A percentile compares a stretch with the other conserved stretches of the same genome.
phyloP scores from a whole-genome alignment of 129 eudicot species.

The Flaveria robusta region DNA sequence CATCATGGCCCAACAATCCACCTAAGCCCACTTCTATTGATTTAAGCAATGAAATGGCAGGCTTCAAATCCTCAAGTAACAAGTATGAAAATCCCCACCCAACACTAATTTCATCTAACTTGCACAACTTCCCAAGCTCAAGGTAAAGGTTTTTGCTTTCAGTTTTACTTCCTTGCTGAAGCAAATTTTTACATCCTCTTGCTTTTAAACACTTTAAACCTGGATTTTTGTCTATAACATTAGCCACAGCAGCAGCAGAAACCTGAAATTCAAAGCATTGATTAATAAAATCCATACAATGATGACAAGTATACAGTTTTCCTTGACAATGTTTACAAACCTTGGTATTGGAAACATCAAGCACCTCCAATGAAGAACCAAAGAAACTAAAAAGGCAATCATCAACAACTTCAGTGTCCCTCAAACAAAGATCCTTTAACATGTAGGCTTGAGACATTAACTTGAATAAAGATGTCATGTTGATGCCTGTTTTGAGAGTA shows the following conservation, averaged over 20 bases:
- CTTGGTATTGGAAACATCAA: slow-evolving; percentile 81
- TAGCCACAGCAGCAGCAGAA: slow-evolving; percentile 54
- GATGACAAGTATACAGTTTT: not conserved
- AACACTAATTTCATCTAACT: slow-evolving; percentile 60
- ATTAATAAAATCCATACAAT: slow-evolving; percentile 12
- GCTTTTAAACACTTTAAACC: slow-evolving; percentile 54
- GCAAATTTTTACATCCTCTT: slow-evolving; percentile 66
- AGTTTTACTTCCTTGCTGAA: slow-evolving; percentile 26
- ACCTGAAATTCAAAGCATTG: slow-evolving; percentile 45
- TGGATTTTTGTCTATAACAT: slow-evolving; percentile 52
- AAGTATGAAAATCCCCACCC: slow-evolving; percentile 88
- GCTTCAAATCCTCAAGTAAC: slow-evolving; percentile 48
- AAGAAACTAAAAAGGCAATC: slow-evolving; percentile 52
- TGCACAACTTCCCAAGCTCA: slow-evolving; percentile 54
- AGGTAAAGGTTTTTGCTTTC: slow-evolving; percentile 37
- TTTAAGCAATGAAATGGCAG: slow-evolving; percentile 52
- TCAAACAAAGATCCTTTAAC: slow-evolving; percentile 73
- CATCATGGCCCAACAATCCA: slow-evolving; percentile 66
- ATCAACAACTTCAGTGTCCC: slow-evolving; percentile 63
- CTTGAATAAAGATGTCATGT: slow-evolving; percentile 45
- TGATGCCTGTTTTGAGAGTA: slow-evolving; percentile 51
- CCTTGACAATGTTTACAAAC: slow-evolving; percentile 39
- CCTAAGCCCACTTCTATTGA: slow-evolving; percentile 75
- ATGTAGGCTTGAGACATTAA: slow-evolving; percentile 58
- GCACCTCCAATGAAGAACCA: slow-evolving; percentile 71